Evolutionary conservation across 1,284 basidiomycete species (phyloP).

Genomic region (Boletus putidus): DNA sequence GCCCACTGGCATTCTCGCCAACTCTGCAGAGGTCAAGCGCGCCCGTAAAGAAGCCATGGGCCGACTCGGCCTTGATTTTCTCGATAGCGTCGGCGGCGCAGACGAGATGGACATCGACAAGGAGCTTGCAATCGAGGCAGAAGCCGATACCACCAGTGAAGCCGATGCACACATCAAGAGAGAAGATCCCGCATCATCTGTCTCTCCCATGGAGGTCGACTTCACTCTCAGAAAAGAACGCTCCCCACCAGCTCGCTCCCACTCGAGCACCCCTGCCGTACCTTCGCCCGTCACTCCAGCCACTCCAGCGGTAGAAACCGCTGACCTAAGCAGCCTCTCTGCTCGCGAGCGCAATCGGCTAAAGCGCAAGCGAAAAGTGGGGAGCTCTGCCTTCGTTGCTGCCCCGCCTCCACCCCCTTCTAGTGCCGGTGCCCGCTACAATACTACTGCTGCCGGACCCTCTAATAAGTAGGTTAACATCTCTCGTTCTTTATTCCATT

Average conservation of each 20-base stretch:
- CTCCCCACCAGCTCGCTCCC: slow-evolving; percentile 34
- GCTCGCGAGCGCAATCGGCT: slow-evolving; percentile 88
- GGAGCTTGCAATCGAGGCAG: slow-evolving; percentile 66
- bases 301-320: slow-evolving; percentile 40
- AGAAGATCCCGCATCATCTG: slow-evolving; percentile 39
- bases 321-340: slow-evolving; percentile 59
- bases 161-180: slow-evolving; percentile 42
- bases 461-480: slow-evolving; percentile 56
- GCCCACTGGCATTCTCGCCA: slow-evolving; percentile 66
- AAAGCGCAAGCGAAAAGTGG: slow-evolving; percentile 87
- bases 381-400: slow-evolving; percentile 75
- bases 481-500: slow-evolving; percentile 12
- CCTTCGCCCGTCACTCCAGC: slow-evolving; percentile 53
- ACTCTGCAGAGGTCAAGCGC: slow-evolving; percentile 71
- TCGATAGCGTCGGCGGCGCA: slow-evolving; percentile 62
- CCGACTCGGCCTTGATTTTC: slow-evolving; percentile 78
- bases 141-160: slow-evolving; percentile 50
- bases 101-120: slow-evolving; percentile 82
- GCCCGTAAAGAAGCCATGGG: slow-evolving; percentile 82
- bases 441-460: slow-evolving; percentile 51
- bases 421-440: slow-evolving; percentile 55
- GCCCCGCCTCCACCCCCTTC: slow-evolving; percentile 64
- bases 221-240: slow-evolving; percentile 36
- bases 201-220: slow-evolving; percentile 43
- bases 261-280: slow-evolving; percentile 57